These are phyloP conservation scores for Bodo saltans DNA, from an alignment of 78 protist species.

Conservation along the genomic window DNA sequence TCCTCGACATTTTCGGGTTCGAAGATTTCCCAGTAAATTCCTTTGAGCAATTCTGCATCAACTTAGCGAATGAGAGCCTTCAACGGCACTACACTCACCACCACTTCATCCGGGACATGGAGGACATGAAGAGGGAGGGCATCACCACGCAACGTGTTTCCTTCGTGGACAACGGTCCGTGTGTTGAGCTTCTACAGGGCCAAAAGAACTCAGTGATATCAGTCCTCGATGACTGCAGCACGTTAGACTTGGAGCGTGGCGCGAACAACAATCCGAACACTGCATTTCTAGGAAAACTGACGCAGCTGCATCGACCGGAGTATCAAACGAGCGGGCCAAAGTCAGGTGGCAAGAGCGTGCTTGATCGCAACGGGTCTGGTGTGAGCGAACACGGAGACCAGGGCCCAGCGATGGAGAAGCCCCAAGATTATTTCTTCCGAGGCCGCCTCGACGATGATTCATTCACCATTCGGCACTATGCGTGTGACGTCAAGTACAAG, in stretches of 20 bases:
- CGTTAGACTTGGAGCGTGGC: constrained; percentile 14
- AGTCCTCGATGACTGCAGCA: not conserved
- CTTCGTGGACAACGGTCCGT: constrained; percentile 20
- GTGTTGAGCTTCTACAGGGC: constrained; percentile 12
- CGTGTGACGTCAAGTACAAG: constrained; percentile 34
- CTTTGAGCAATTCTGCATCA: constrained; percentile 72
- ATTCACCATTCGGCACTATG: constrained; percentile 37
- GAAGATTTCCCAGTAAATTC: constrained; percentile 69
- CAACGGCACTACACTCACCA: constrained; percentile 71
- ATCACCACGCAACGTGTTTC: constrained; percentile 31
- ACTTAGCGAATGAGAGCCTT: constrained; percentile 84
- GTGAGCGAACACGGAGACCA: no score
- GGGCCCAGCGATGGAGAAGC: not conserved
- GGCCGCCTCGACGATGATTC: not conserved
- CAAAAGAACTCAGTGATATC: not conserved
- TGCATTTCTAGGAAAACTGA: not conserved
- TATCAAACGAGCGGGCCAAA: not conserved
- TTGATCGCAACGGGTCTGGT: no score
- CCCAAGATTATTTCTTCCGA: not conserved
- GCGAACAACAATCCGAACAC: not conserved
- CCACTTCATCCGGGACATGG: constrained; percentile 62
- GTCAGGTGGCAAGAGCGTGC: not conserved
- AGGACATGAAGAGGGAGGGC: constrained; percentile 64
- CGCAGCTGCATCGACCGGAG: not conserved
- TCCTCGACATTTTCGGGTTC: constrained; percentile 95